Evolutionary conservation across 495 filamentous ascomycete species (phyloP), one percentile per base, ranked within the genome.

Genomic region (Margaritispora aquatica): DNA sequence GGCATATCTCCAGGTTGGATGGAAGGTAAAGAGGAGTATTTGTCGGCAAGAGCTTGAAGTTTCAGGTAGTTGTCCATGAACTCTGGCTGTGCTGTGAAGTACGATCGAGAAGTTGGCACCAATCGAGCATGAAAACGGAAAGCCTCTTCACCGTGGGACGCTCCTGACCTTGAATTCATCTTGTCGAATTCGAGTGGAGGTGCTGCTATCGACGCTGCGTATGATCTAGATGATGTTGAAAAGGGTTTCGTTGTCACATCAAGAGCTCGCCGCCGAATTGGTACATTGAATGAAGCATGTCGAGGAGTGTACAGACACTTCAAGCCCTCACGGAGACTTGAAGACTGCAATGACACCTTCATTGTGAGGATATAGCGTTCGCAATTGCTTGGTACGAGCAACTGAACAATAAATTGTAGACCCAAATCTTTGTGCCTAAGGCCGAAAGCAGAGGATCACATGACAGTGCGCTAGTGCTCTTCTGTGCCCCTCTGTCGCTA

Each of bases 61-160:
- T 71, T 69, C 60, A 99, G 81, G 64, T 88, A 80, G 69, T 88
- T 81, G 72, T 99, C 94, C 74, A 86, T 93, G 78, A 95, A 97
- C 34, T 78, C 75, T 2, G 92, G 88, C 38, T 82, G 87, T 29
- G 85, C 87, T 61, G 90, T 92, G 79, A 97, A 99, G 75, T 97
- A 99, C 49, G 92, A 90, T 1, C 89, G 87, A 8, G 94, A 96
- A 0, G 81, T 78, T 19, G 94, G 94, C 34, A 96, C 75, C 24
- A 95, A 75, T 54, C 94, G 88, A 57, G 88, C 84, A 46, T 54
- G 52, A n/a, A n/a, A n/a, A n/a, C n/a, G n/a, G 58, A 68, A 67
- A 11, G 26, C 1, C 10, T 48, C 20, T 20, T 55, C 38, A 10
- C 19, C 38, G 2, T 10, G 38, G n/a, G n/a, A n/a, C n/a, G n/a